phyloP scores from a whole-genome alignment of 2,329 filamentous ascomycete species.

The Ophiocordyceps australis region DNA sequence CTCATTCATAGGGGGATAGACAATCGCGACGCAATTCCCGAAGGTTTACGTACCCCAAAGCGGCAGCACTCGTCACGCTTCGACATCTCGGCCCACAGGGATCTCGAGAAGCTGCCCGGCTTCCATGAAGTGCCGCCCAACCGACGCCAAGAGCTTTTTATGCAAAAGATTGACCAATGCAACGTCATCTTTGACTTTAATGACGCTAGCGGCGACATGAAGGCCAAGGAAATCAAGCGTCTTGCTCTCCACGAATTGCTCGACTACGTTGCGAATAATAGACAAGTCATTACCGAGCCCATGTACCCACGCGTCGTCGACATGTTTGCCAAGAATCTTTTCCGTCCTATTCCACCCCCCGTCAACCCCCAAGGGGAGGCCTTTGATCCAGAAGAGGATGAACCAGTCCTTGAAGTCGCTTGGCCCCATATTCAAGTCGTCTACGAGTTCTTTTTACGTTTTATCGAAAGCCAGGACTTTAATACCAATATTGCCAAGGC shows the following conservation, averaged over 20 bases:
- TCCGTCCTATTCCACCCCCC: slow-evolving; percentile 88
- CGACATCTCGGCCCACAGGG: slow-evolving; percentile 90
- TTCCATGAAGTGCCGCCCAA: slow-evolving; percentile 97
- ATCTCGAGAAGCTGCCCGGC: slow-evolving; percentile 90
- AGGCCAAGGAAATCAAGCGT: slow-evolving; percentile 98
- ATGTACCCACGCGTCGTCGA: slow-evolving; percentile 98
- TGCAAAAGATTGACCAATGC: slow-evolving; percentile 99
- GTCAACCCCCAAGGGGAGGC: slow-evolving; percentile 97
- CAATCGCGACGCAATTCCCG: slow-evolving; percentile 79
- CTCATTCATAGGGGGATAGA: slow-evolving; percentile 73
- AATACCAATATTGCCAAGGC: slow-evolving; percentile 99
- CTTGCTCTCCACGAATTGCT: slow-evolving; percentile 87
- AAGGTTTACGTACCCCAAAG: slow-evolving; percentile 87
- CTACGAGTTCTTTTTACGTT: slow-evolving; percentile 96
- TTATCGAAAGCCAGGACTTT: slow-evolving; percentile 99
- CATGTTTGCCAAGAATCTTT: slow-evolving; percentile 98
- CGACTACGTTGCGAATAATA: slow-evolving; percentile 96
- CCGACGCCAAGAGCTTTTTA: slow-evolving; percentile 87
- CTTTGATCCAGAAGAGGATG: slow-evolving; percentile 96
- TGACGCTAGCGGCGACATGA: slow-evolving; percentile 95
- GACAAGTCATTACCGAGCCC: slow-evolving; percentile 93
- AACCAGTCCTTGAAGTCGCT: slow-evolving; percentile 91
- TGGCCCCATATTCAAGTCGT: slow-evolving; percentile 99
- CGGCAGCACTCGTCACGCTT: slow-evolving; percentile 95
- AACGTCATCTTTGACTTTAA: slow-evolving; percentile 99